These are phyloP conservation scores for Neurospora discreta DNA, from an alignment of 495 filamentous ascomycete genomes.

Conservation along the genomic window DNA sequence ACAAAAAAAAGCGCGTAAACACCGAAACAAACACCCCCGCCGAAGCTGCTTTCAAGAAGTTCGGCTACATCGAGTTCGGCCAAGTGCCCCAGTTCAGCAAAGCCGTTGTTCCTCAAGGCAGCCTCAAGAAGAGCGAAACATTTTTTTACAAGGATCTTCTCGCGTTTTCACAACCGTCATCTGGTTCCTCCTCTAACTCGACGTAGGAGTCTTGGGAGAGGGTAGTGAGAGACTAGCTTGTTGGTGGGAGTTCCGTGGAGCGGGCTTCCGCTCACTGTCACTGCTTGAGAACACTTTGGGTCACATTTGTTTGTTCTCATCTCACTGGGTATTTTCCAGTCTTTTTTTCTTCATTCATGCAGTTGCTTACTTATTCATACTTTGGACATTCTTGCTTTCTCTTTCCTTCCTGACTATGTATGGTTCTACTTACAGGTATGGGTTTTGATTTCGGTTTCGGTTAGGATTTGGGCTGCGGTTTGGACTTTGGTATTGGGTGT, in stretches of 20 bases:
- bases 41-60: constrained; percentile 22
- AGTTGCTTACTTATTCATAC: no score
- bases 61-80: constrained; percentile 27
- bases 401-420: no score
- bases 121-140: constrained; percentile 20
- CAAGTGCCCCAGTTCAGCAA: constrained; percentile 26
- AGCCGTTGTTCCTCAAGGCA: constrained; percentile 10
- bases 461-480: neutral
- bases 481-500: neutral
- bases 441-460: no score
- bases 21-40: constrained; percentile 25
- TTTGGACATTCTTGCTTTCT: neutral
- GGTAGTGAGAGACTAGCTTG: neutral
- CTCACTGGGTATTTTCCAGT: neutral
- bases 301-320: neutral
- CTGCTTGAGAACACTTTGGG: no score
- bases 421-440: no score
- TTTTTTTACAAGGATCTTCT: constrained; percentile 32
- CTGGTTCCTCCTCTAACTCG: neutral
- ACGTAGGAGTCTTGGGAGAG: neutral
- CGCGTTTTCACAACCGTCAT: neutral
- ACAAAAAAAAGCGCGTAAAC: constrained; percentile 16
- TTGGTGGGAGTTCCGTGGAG: neutral
- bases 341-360: neutral
- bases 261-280: no score